Percentiles rank a stretch among this genome's conserved stretches.
Conservation (phyloP, 257 asterid genomes). For the Echites panduratus region DNA sequence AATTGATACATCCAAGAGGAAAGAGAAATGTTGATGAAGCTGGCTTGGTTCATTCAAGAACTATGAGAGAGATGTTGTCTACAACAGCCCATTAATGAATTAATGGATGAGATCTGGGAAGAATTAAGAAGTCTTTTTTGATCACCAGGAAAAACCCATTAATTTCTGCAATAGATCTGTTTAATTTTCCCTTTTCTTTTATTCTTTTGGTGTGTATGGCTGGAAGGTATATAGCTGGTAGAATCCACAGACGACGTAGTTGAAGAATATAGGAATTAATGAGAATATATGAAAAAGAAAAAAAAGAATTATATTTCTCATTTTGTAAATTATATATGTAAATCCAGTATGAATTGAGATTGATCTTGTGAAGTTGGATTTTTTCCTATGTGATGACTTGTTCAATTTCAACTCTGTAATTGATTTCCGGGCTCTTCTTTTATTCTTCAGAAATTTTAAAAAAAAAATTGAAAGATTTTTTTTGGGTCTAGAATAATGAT, state of each 20-base stretch:
- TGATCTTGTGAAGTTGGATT: not conserved
- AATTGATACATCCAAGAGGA: conserved; percentile 30
- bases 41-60: conserved; percentile 37
- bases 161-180: no score
- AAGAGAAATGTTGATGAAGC: conserved; percentile 10
- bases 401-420: not conserved
- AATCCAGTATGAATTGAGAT: not conserved
- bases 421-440: no score
- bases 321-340: not conserved
- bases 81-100: conserved; percentile 18
- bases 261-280: not conserved
- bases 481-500: no score
- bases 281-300: not conserved
- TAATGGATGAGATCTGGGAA: not conserved
- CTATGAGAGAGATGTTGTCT: conserved; percentile 38
- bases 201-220: not conserved
- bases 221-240: not conserved
- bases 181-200: not conserved
- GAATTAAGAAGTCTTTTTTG: no score
- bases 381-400: not conserved
- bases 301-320: not conserved
- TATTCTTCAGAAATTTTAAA: no score
- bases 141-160: no score
- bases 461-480: no score
- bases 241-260: not conserved